Conservation (phyloP, 83 land plant genomes). For the Diphasiastrum complanatum region DNA sequence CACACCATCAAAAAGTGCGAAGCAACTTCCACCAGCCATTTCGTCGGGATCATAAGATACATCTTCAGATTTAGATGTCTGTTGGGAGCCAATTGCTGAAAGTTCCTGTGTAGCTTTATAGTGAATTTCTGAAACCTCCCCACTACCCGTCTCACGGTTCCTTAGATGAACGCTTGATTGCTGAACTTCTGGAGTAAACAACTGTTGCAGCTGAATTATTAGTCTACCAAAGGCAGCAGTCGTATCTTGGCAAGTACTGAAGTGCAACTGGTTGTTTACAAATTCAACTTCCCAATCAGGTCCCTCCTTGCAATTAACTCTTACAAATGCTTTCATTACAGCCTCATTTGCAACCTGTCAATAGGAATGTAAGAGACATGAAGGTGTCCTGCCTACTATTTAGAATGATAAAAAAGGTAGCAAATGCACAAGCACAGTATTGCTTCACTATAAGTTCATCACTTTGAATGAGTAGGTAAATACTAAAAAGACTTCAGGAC, state of each 20-base stretch:
- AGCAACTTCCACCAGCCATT: too few relatives aligned
- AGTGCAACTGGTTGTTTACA: conserved; percentile 48
- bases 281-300: conserved; percentile 66
- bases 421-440: neutral
- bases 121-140: too few relatives aligned
- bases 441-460: too few relatives aligned
- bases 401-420: neutral
- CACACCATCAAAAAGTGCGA: too few relatives aligned
- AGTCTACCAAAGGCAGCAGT: conserved; percentile 58
- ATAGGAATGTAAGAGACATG: neutral
- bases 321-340: conserved; percentile 49
- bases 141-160: too few relatives aligned
- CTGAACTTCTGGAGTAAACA: conserved; percentile 81
- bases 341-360: conserved; percentile 56
- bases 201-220: conserved; percentile 62
- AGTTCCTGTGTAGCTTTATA: too few relatives aligned
- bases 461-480: too few relatives aligned
- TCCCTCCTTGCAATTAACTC: conserved; percentile 41
- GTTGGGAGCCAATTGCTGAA: too few relatives aligned
- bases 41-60: too few relatives aligned
- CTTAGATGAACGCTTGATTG: conserved; percentile 44
- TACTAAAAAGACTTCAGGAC: too few relatives aligned
- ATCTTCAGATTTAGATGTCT: too few relatives aligned
- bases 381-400: neutral
- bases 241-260: conserved; percentile 91